Evolutionary conservation across 768 basidiomycete genomes (phyloP).

Genomic region (Podaxis pistillaris): DNA sequence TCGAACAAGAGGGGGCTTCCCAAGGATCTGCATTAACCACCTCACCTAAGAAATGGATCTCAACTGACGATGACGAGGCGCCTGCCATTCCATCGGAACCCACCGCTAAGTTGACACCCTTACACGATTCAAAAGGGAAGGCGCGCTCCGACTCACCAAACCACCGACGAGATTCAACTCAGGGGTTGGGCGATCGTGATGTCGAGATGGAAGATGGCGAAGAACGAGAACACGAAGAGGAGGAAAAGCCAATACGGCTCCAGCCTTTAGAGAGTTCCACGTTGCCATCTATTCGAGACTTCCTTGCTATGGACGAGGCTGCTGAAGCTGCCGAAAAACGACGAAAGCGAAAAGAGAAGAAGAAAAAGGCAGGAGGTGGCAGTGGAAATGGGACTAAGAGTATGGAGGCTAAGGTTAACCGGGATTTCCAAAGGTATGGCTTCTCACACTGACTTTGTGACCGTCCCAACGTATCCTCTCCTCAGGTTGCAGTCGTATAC

Average conservation of each 20-base stretch:
- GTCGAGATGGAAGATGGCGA: constrained; percentile 22
- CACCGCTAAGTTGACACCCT: not conserved
- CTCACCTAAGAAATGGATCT: constrained; percentile 16
- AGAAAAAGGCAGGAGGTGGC: constrained; percentile 45
- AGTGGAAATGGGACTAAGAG: constrained; percentile 37
- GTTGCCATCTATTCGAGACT: constrained; percentile 78
- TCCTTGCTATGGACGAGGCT: constrained; percentile 76
- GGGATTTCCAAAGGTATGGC: constrained; percentile 56
- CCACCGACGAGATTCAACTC: constrained; percentile 11
- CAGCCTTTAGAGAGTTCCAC: constrained; percentile 77
- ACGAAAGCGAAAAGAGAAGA: constrained; percentile 76
- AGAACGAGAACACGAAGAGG: constrained; percentile 41
- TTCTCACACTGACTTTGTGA: not conserved
- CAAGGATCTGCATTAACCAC: not conserved
- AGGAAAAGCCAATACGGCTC: constrained; percentile 52
- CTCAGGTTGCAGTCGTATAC: constrained; percentile 41
- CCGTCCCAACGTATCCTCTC: not conserved
- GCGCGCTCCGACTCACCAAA: constrained; percentile 15
- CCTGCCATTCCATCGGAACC: not conserved
- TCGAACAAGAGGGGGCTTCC: not conserved
- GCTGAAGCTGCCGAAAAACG: constrained; percentile 65
- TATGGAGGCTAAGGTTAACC: constrained; percentile 46
- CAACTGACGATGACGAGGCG: constrained; percentile 13
- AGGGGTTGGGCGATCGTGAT: constrained; percentile 1
- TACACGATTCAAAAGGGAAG: not conserved